Conservation (phyloP, 148 eudicot genomes). For the Vaccinium vitisidaea region DNA sequence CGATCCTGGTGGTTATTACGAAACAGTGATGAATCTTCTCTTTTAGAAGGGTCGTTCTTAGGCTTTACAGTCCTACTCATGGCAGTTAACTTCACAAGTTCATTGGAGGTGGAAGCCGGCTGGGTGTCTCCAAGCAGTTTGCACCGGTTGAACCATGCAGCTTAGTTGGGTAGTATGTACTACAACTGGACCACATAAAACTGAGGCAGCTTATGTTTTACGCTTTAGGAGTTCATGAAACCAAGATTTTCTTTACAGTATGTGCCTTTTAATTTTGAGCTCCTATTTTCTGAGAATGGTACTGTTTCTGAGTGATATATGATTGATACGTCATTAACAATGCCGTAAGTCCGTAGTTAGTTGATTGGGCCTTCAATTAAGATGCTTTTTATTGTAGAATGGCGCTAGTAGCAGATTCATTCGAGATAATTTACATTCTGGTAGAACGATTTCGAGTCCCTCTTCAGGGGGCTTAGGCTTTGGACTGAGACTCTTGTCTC, state of each 20-base stretch:
- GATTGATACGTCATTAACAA: background rate
- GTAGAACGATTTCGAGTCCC: too few relatives aligned
- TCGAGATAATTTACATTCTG: too few relatives aligned
- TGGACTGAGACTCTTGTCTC: too few relatives aligned
- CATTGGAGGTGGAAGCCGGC: conserved; percentile 3
- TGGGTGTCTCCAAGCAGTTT: background rate
- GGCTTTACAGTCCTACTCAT: background rate
- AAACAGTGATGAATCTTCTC: background rate
- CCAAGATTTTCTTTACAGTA: background rate
- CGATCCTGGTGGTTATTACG: background rate
- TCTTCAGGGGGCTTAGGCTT: too few relatives aligned
- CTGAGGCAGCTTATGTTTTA: conserved; percentile 1
- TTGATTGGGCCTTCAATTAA: background rate
- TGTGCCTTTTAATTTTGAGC: too few relatives aligned
- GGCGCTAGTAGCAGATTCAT: too few relatives aligned
- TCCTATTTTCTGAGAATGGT: too few relatives aligned
- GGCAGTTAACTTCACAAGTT: background rate
- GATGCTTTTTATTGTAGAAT: too few relatives aligned
- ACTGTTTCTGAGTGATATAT: conserved; percentile 1
- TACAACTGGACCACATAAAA: background rate
- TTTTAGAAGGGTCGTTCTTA: background rate
- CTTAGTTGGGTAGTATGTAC: background rate
- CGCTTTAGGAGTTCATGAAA: background rate
- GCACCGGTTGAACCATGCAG: background rate
- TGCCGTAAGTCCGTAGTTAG: background rate